Evolutionary conservation across 75 land plant species (phyloP), one percentile per base, ranked within the genome.

Genomic region (Larix kaempferi): DNA sequence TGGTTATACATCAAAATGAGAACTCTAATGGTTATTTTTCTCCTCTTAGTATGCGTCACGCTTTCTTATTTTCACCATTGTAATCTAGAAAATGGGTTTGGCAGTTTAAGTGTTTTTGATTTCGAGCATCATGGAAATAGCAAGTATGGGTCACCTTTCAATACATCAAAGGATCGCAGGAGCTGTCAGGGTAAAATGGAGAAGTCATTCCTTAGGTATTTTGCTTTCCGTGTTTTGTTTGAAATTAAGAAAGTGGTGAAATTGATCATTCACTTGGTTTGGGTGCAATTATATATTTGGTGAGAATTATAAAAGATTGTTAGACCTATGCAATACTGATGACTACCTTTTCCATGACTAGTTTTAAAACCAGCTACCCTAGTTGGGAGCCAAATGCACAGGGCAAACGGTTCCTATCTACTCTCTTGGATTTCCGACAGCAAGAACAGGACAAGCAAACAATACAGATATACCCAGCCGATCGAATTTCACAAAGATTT

Each of bases 111-210:
- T 76, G 77, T 85, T 41, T 97, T 97, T 81, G 92, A 92, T 80
- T 97, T 97, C 49, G 82, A 89, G 82, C 88, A 83, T 22, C 99
- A 95, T 86, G 99, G 99, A 19, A 97, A 94, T 69, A 82, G 73
- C 67, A 92, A 90, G 49, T 97, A 97, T 83, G 98, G 89, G 49
- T 97, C 99, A 44, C 98, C 99, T 35, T 85, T 65, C 64, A 83
- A 88, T 82, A 80, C 90, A 17, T 57, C 82, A 54, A 89, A 84
- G 35, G 75, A 82, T 6, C 81, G 67, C 78, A 86, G 99, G 78
- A 97, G 99, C 75, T 90, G 93, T 37, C 98, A 97, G 77, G 99
- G 99, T 66, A 97, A 97, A 86, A 92, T 97, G 98, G 99, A 97
- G 77, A 97, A 97, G 80, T 97, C 99, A 65, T 94, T 97, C 78